Evolutionary conservation across 225 moss, liverwort and hornwort genomes (phyloP), one percentile per base, ranked within the genome.

Genomic region (Climacium dendroides): DNA sequence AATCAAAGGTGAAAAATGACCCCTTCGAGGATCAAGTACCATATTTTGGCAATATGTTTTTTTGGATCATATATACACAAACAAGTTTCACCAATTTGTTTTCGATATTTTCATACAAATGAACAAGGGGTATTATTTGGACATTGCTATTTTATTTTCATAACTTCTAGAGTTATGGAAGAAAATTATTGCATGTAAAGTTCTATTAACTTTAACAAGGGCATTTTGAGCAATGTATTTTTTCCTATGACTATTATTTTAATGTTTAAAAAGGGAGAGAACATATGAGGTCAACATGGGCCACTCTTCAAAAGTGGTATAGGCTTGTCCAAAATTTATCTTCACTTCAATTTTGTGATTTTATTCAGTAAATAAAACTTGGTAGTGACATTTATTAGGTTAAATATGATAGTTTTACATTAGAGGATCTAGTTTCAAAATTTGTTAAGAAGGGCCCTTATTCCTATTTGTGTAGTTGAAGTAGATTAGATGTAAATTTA

Each of bases 251-350:
- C 4, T 17, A 9, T 39, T 69, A 13, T 67, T 39, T 69, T 13
- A 37, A 23, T 67, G 13, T 67, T n/a, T 67, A n/a, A 7, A 67
- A 69, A 24, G 8, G 39, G 3, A 7, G 0, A 12, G 12, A 24
- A 15, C 3, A 63, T 63, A 1, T 34, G 9, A 63, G 1, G 32
- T 0, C 17, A 39, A 41, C 0, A 4, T 24, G 1, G 14, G 3
- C 2, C 4, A 37, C 4, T 39, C 14, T 11, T 39, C 25, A 39
- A 69, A 39, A 69, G 24, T 69, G 7, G 13, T 25, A 3, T 67
- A 39, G 39, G 69, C 13, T 50, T 50, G 13, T 0, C 13, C 34
- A 7, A 13, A 7, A 69, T 37, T 69, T 67, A 4, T 23, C 3
- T 37, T 67, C 5, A 7, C 7, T 67, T 39, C 11, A 7, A 69